Evolutionary conservation across 257 asterid species (phyloP).

Genomic region (Jasminum sambac): DNA sequence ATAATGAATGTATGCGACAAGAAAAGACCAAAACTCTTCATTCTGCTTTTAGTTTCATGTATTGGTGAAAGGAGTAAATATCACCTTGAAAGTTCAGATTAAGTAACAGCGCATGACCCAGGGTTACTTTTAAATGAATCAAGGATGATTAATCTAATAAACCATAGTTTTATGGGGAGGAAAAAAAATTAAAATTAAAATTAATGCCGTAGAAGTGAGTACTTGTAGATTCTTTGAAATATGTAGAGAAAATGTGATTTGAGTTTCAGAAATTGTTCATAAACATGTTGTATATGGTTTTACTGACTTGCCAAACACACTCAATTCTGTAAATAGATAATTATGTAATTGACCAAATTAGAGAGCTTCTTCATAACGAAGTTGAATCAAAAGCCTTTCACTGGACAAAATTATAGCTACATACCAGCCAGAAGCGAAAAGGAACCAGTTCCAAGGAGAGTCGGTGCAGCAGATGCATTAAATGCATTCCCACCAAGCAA

Average conservation of each 20-base stretch:
- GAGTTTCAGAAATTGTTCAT: no score
- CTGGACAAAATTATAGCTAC: constrained; percentile 29
- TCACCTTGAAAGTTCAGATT: constrained; percentile 20
- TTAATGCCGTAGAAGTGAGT: no score
- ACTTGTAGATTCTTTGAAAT: no score
- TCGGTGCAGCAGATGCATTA: constrained; percentile 88
- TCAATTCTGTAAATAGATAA: not conserved
- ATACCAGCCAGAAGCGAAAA: constrained; percentile 79
- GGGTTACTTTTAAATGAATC: constrained; percentile 3
- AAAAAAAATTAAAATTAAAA: no score
- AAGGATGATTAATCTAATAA: constrained; percentile 5
- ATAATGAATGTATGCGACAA: constrained; percentile 21
- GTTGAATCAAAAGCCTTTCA: constrained; percentile 7
- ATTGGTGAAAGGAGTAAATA: not conserved
- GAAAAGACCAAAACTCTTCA: constrained; percentile 16
- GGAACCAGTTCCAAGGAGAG: constrained; percentile 83
- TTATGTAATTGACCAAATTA: not conserved
- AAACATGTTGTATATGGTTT: no score
- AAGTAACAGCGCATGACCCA: constrained; percentile 8
- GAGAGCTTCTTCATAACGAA: not conserved
- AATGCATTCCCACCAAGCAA: constrained; percentile 45
- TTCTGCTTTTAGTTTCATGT: constrained; percentile 16
- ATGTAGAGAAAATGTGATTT: no score
- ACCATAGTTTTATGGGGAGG: no score
- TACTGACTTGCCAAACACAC: no score